Conservation (phyloP, 192 early-diverging fungal species). For the Backusella luteola region DNA sequence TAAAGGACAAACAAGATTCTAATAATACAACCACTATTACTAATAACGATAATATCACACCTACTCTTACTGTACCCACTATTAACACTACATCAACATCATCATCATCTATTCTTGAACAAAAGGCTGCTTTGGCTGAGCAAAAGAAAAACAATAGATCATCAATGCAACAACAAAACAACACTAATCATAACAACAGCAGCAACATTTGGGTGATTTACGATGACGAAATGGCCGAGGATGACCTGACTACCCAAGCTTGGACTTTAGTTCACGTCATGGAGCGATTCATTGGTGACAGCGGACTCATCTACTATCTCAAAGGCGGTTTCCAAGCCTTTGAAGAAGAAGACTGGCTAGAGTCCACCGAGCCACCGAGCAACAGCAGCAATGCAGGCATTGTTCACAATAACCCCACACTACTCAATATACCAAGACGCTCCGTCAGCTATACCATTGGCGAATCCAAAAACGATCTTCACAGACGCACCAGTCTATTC, state of each 20-base stretch:
- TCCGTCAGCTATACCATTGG: slow-evolving; percentile 20
- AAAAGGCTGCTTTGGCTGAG: slow-evolving; percentile 14
- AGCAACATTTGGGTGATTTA: slow-evolving; percentile 35
- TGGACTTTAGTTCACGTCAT: slow-evolving; percentile 53
- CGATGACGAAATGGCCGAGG: slow-evolving; percentile 47
- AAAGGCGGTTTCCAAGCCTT: slow-evolving; percentile 54
- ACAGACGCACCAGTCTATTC: slow-evolving; percentile 16
- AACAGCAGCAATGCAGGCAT: slow-evolving; percentile 2
- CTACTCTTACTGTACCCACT: not conserved
- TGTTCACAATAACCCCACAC: not conserved
- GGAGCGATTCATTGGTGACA: slow-evolving; percentile 28
- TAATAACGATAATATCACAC: not conserved
- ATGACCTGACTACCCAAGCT: slow-evolving; percentile 40
- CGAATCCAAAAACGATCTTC: not conserved
- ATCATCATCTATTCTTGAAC: slow-evolving; percentile 17
- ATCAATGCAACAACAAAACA: not conserved
- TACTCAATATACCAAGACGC: slow-evolving; percentile 7
- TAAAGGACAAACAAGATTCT: not conserved
- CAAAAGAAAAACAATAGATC: not conserved
- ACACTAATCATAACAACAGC: not conserved
- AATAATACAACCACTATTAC: not conserved
- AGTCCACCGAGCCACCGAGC: not conserved
- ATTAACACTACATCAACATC: not conserved
- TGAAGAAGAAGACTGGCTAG: slow-evolving; percentile 12
- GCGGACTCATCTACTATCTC: slow-evolving; percentile 37